Base-by-base conservation (phyloP, 2,329 filamentous ascomycete genomes). In the Fonsecaea multimorphosa region DNA sequence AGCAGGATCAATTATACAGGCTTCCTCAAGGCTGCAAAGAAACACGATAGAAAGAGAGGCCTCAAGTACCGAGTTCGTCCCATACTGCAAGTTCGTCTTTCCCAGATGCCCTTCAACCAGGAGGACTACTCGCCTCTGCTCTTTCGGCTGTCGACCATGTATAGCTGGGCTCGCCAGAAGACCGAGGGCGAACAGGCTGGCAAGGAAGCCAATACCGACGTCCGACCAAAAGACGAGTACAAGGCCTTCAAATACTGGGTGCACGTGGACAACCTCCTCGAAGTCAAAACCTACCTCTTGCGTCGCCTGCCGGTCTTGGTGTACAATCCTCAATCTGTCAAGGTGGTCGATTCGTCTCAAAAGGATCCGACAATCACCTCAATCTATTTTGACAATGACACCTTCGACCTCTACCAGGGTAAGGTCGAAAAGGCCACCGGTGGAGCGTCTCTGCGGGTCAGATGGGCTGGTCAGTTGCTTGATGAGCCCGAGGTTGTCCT, bases 21-120 rank as follows among this genome's bases (percentile, higher is more conserved):
- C 55, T 97, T 98, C 79, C 86, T 97, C 76, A 99, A 99, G 84
- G 96, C 96, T 55, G 93, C 93, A 63, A 99, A 99, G 87, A 99
- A 99, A 82, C 95, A 99, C 80, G 95, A 99, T 79, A 91, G 95
- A 71, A 96, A 94, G 81, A 87, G 94, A 71, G 93, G 93, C 63
- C 85, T 88, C 71, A 86, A 88, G 60, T 98, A 98, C 82, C 92
- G 90, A 77, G 91, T 98, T 72, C 88, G 92, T 27, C 93, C 95
- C 31, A 89, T 98, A 82, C 89, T 98, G 79, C 91, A 97, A 80
- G 90, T 97, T 73, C 91, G 91, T 73, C 81, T 99, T 73, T 88
- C 91, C n/a, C 88, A 92, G 70, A 85, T 93, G 67, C 93, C 94
- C 12, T 96, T 99, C 84, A 97, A 98, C 80, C 94, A 92, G 65